Conservation (phyloP, 805 yeast genomes). For the Clavispora carvajalis region DNA sequence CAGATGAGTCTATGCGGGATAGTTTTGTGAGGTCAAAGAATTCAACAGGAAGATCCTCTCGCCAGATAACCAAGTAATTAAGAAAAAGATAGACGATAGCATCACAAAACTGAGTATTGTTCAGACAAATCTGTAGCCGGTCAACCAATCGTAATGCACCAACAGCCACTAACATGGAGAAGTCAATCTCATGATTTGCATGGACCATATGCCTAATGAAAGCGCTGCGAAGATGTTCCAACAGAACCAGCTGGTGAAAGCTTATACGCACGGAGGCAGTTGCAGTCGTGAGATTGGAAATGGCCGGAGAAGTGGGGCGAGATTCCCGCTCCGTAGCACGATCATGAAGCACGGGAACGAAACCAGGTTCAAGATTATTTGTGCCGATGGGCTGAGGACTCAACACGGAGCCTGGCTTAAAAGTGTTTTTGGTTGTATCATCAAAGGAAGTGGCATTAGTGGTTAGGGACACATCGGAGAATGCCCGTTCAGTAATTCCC, state of each 20-base stretch:
- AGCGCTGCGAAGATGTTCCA: conserved; percentile 24
- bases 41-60: not conserved
- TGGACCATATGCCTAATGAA: conserved; percentile 26
- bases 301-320: not conserved
- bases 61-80: conserved; percentile 26
- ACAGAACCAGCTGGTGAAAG: conserved; percentile 15
- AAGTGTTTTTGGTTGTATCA: not conserved
- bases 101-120: conserved; percentile 4
- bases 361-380: not conserved
- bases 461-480: not conserved
- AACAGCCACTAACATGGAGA: conserved; percentile 23
- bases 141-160: conserved; percentile 37
- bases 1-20: not conserved
- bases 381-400: not conserved
- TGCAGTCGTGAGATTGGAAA: not conserved
- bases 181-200: conserved; percentile 18
- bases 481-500: not conserved
- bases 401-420: not conserved
- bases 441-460: not conserved
- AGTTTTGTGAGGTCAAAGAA: not conserved
- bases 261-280: conserved; percentile 15
- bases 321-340: not conserved
- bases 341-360: not conserved
- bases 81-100: conserved; percentile 29
- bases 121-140: conserved; percentile 20